A percentile compares a stretch with the other conserved stretches of the same genome.
Evolutionary conservation across 768 basidiomycete species (phyloP).

Genomic region (Aureoboletus auriporus): DNA sequence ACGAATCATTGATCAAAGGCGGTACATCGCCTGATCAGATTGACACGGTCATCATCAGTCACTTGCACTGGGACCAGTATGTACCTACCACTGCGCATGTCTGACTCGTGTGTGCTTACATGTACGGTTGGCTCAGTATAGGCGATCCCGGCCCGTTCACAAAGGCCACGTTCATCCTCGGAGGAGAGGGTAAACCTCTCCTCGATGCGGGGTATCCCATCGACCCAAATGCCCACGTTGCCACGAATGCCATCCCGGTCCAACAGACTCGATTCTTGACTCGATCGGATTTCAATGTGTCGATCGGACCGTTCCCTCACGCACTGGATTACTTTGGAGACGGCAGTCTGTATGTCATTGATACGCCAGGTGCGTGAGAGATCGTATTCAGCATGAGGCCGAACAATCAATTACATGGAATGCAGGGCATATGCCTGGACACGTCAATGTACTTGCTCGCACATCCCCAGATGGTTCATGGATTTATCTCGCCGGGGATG

Average conservation of each 20-base stretch:
- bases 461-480: slow-evolving; percentile 50
- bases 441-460: slow-evolving; percentile 49
- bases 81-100: neutral
- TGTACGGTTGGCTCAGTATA: slow-evolving; percentile 13
- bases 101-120: neutral
- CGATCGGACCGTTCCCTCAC: slow-evolving; percentile 45
- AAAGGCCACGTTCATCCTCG: slow-evolving; percentile 43
- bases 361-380: slow-evolving; percentile 37
- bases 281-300: slow-evolving; percentile 27
- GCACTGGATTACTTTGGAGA: slow-evolving; percentile 52
- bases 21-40: slow-evolving; percentile 41
- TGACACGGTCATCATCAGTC: slow-evolving; percentile 43
- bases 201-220: slow-evolving; percentile 30
- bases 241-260: slow-evolving; percentile 31
- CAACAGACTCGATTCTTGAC: slow-evolving; percentile 36
- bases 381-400: neutral
- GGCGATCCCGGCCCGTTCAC: slow-evolving; percentile 44
- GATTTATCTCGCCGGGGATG: slow-evolving; percentile 52
- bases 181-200: slow-evolving; percentile 26
- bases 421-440: slow-evolving; percentile 47
- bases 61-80: slow-evolving; percentile 47
- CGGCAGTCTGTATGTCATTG: slow-evolving; percentile 52
- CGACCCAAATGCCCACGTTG: slow-evolving; percentile 32
- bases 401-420: neutral
- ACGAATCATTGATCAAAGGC: slow-evolving; percentile 45